phyloP scores from a whole-genome alignment of 495 filamentous ascomycete genomes.

The Halenospora varia region DNA sequence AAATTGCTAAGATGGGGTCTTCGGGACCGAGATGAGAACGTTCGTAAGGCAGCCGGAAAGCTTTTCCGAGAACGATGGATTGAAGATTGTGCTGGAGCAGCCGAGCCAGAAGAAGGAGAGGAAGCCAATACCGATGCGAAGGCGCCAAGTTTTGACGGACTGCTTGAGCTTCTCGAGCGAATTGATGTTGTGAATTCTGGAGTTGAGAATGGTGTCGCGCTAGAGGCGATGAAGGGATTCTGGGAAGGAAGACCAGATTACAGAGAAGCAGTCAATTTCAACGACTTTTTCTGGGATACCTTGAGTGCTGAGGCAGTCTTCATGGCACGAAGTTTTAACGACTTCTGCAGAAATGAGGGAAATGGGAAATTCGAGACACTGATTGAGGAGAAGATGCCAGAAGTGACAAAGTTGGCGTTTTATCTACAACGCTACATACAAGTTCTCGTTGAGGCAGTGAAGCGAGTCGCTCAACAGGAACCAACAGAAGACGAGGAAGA shows the following conservation, averaged over 20 bases:
- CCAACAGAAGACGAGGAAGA: slow-evolving; percentile 58
- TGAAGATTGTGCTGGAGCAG: slow-evolving; percentile 78
- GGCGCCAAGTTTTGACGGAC: slow-evolving; percentile 63
- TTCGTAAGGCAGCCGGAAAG: slow-evolving; percentile 83
- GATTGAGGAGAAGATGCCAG: slow-evolving; percentile 89
- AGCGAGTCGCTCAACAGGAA: slow-evolving; percentile 45
- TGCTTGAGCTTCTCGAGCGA: slow-evolving; percentile 88
- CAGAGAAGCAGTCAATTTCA: slow-evolving; percentile 72
- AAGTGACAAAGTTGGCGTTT: slow-evolving; percentile 84
- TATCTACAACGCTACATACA: slow-evolving; percentile 77
- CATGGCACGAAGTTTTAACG: slow-evolving; percentile 85
- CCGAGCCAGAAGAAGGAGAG: slow-evolving; percentile 39
- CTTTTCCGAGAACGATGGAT: slow-evolving; percentile 95
- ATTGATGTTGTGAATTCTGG: slow-evolving; percentile 91
- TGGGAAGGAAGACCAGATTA: slow-evolving; percentile 95
- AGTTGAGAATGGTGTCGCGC: slow-evolving; percentile 80
- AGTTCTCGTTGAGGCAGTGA: slow-evolving; percentile 65
- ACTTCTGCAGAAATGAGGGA: slow-evolving; percentile 72
- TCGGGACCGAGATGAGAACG: slow-evolving; percentile 90
- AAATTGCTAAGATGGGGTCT: slow-evolving; percentile 95
- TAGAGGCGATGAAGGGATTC: slow-evolving; percentile 91
- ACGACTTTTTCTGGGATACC: slow-evolving; percentile 83
- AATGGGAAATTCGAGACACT: slow-evolving; percentile 66
- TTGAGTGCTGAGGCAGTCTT: slow-evolving; percentile 84
- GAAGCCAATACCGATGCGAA: slow-evolving; percentile 41